Conservation (phyloP, 2,329 filamentous ascomycete genomes). For the Diaporthe sp. region DNA sequence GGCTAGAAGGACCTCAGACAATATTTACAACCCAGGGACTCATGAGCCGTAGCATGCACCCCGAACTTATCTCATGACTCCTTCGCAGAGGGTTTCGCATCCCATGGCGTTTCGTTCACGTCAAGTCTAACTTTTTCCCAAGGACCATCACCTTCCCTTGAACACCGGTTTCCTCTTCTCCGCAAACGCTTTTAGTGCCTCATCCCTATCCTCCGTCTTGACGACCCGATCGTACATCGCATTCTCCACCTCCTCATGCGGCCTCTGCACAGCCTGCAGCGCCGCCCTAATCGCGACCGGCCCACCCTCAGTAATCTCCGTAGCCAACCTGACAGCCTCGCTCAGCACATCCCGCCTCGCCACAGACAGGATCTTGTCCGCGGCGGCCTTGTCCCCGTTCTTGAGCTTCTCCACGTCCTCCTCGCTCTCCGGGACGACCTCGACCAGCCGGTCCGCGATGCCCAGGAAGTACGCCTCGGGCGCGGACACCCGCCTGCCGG, state of each 20-base stretch:
- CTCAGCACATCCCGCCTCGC: conserved; percentile 78
- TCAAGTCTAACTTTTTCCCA: no score
- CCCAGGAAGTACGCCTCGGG: conserved; percentile 93
- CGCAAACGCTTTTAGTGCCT: conserved; percentile 87
- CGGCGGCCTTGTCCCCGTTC: conserved; percentile 59
- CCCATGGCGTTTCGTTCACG: no score
- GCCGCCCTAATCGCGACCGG: conserved; percentile 86
- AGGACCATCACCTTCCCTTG: conserved; percentile 55
- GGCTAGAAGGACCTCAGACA: not conserved
- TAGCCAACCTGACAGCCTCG: conserved; percentile 82
- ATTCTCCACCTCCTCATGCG: conserved; percentile 85
- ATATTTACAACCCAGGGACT: not conserved
- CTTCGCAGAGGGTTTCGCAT: not conserved
- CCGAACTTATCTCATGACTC: not conserved
- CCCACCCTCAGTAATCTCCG: conserved; percentile 84
- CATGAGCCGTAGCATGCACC: not conserved
- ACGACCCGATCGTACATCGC: conserved; percentile 88
- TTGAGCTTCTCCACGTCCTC: conserved; percentile 51
- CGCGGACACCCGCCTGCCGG: conserved; percentile 85
- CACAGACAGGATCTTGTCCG: conserved; percentile 58
- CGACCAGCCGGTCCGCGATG: conserved; percentile 89
- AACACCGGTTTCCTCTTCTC: conserved; percentile 73
- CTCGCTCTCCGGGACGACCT: conserved; percentile 74
- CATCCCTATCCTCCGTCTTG: conserved; percentile 85
- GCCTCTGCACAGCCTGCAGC: conserved; percentile 80